These are phyloP conservation scores for Magnaporthales sp. DNA, from an alignment of 2,329 filamentous ascomycete genomes.

Conservation along the genomic window DNA sequence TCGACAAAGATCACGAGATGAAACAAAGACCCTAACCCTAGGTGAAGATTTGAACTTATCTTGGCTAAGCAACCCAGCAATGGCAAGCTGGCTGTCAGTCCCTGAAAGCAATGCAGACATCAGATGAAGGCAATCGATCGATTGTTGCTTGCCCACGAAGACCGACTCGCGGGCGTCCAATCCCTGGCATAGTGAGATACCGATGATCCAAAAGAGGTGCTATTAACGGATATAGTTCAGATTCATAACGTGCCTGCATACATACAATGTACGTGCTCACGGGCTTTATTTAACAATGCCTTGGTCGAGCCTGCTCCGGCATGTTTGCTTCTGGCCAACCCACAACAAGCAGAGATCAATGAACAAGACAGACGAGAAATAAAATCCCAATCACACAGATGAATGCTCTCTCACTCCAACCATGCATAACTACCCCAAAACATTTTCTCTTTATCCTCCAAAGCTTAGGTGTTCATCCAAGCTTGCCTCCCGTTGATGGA, in stretches of 20 bases:
- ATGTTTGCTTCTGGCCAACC: background rate
- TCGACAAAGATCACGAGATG: background rate
- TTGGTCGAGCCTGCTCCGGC: background rate
- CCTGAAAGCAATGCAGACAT: background rate
- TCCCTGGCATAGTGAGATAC: background rate
- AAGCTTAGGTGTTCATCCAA: background rate
- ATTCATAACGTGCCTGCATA: background rate
- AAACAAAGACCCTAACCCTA: background rate
- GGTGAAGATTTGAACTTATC: background rate
- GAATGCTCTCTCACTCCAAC: background rate
- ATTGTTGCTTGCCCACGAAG: background rate
- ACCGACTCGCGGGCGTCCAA: background rate
- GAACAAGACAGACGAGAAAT: background rate
- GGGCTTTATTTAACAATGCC: no score
- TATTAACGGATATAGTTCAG: background rate
- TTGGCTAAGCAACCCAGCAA: background rate
- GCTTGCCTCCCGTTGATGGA: background rate
- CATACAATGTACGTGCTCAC: no score
- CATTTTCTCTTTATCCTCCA: background rate
- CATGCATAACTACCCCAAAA: background rate
- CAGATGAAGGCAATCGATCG: background rate
- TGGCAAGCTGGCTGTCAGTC: background rate
- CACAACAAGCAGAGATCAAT: no score
- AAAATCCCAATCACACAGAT: background rate
- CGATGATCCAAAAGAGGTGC: background rate